Evolutionary conservation across 495 filamentous ascomycete species (phyloP).

Genomic region (Neurospora discreta): DNA sequence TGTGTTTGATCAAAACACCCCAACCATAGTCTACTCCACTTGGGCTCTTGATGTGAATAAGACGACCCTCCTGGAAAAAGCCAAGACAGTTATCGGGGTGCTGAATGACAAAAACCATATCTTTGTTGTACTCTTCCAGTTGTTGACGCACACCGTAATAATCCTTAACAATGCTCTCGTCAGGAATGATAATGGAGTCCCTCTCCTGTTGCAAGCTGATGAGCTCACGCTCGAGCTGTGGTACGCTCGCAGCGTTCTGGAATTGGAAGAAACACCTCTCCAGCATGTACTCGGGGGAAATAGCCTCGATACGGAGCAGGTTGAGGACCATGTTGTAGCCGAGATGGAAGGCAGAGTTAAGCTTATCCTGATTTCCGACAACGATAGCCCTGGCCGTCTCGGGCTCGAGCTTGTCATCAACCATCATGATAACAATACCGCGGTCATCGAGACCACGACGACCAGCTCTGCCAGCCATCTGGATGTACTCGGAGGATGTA

Average conservation of each 20-base stretch:
- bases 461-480: slow-evolving; percentile 96
- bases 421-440: slow-evolving; percentile 99
- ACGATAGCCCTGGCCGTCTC: slow-evolving; percentile 86
- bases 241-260: slow-evolving; percentile 81
- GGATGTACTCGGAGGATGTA: slow-evolving; percentile 91
- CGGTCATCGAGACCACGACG: slow-evolving; percentile 94
- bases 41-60: slow-evolving; percentile 71
- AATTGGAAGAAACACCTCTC: slow-evolving; percentile 97
- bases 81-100: slow-evolving; percentile 75
- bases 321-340: slow-evolving; percentile 99
- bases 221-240: slow-evolving; percentile 69
- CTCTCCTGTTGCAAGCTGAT: slow-evolving; percentile 59
- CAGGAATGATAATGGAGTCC: slow-evolving; percentile 60
- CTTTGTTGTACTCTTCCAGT: slow-evolving; percentile 65
- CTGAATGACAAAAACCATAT: slow-evolving; percentile 79
- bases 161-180: slow-evolving; percentile 81
- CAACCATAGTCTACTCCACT: slow-evolving; percentile 72
- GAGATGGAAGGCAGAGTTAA: slow-evolving; percentile 95
- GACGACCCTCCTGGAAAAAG: slow-evolving; percentile 69
- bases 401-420: slow-evolving; percentile 95
- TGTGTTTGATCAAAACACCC: slow-evolving; percentile 72
- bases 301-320: slow-evolving; percentile 86
- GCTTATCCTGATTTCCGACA: slow-evolving; percentile 85
- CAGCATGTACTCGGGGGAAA: slow-evolving; percentile 94
- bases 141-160: slow-evolving; percentile 83